Conservation (phyloP, 73 alveolate species). For the Tetrahymena malaccensis region DNA sequence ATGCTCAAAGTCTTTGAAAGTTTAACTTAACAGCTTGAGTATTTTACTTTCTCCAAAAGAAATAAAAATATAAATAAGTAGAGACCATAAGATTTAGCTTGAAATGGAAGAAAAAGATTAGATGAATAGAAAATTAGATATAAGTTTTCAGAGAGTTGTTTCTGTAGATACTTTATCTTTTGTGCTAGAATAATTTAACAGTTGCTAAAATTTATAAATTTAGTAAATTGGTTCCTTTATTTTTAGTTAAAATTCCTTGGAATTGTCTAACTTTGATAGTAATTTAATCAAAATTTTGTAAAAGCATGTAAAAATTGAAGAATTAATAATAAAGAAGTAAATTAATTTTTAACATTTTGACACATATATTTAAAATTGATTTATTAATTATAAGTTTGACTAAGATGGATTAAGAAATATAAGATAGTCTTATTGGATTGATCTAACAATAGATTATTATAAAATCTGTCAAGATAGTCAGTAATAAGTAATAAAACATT, state of each 20-base stretch:
- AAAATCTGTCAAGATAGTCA: not conserved
- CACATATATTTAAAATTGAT: too few species aligned
- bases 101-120: not conserved
- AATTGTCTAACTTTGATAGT: not conserved
- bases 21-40: not conserved
- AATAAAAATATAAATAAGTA: not conserved
- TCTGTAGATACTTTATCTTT: not conserved
- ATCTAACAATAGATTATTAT: not conserved
- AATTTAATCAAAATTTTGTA: not conserved
- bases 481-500: not conserved
- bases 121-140: not conserved
- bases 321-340: not conserved
- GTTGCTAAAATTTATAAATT: not conserved
- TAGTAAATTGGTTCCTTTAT: not conserved
- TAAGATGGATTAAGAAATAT: not conserved
- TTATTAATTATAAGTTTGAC: not conserved
- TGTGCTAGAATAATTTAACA: not conserved
- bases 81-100: not conserved
- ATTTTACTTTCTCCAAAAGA: not conserved
- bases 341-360: not conserved
- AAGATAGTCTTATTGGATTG: not conserved
- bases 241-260: not conserved
- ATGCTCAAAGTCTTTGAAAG: not conserved
- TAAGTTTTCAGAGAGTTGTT: not conserved
- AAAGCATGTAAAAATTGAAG: not conserved